These are phyloP conservation scores for Talaromyces sp. DNA, from an alignment of 2,329 filamentous ascomycete species.

Conservation along the genomic window DNA sequence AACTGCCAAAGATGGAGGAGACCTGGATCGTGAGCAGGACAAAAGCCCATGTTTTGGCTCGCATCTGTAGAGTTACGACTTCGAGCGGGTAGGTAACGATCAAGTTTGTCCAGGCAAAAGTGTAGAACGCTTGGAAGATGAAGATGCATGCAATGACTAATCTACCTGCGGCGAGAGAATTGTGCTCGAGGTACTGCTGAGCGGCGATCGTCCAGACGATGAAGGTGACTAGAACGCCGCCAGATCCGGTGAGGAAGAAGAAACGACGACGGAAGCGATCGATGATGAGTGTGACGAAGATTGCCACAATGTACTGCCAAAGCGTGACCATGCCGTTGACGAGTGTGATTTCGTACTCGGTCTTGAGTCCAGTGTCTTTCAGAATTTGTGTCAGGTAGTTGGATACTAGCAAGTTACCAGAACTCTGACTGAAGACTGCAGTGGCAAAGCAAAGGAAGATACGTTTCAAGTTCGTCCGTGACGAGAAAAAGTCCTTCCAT, in stretches of 20 bases:
- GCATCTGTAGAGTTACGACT: conserved; percentile 43
- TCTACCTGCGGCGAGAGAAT: conserved; percentile 29
- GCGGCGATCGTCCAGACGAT: conserved; percentile 51
- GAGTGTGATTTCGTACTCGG: conserved; percentile 40
- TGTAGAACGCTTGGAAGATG: conserved; percentile 44
- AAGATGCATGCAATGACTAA: conserved; percentile 45
- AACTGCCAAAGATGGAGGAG: conserved; percentile 24
- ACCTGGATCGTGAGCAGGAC: conserved; percentile 38
- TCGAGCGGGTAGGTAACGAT: conserved; percentile 46
- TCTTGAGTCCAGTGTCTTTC: conserved; percentile 39
- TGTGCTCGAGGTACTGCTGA: conserved; percentile 40
- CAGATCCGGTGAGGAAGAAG: conserved; percentile 42
- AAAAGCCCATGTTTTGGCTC: conserved; percentile 44
- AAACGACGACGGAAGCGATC: conserved; percentile 38
- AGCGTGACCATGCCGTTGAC: conserved; percentile 39
- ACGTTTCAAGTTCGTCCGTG: conserved; percentile 40
- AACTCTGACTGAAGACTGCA: conserved; percentile 42
- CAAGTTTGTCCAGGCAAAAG: conserved; percentile 45
- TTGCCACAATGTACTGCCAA: conserved; percentile 45
- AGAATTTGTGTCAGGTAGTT: conserved; percentile 41
- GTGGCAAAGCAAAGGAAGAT: conserved; percentile 42
- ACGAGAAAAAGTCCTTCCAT: conserved; percentile 45
- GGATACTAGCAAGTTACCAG: conserved; percentile 44
- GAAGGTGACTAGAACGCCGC: conserved; percentile 34
- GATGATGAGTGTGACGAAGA: conserved; percentile 38